Base-by-base conservation (phyloP, 371 early-diverging fungal genomes). In the Haplosporangium sp. region DNA sequence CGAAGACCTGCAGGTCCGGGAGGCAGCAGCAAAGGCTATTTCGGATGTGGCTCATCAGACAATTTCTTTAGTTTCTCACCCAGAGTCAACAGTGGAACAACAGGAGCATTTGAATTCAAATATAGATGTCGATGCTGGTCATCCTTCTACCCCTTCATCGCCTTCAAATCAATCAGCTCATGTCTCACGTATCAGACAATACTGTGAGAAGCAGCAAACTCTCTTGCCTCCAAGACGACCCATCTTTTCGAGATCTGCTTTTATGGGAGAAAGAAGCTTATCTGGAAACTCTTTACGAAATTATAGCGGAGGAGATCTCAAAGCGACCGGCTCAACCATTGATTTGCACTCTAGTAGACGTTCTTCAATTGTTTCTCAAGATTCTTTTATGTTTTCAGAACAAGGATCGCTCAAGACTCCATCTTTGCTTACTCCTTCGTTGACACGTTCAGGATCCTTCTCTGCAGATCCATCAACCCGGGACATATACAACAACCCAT, bases 151-250 rank as follows among this genome's bases (percentile, higher is more conserved):
- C 2, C 55, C 77, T 10, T 72, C 78, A 27, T 69, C 73, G 15
- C 73, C 78, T 0, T 60, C 77, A 13, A 61, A 61, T 27, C 60
- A 55, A 42, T 63, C 74, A 9, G 70, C 50, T 9, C 75, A 77
- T 56, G 58, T 73, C 17, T 72, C 73, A 3, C 65, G 74, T 40
- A 79, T 79, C 35, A 74, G 81, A 4, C 81, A 79, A 57, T 79
- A 79, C 57, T 79, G 81, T 44, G 81, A 79, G 48, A 79, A 71
- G 59, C 81, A 79, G n/a, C 81, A 79, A n/a, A 61, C 69, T 10
- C 74, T 79, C 20, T 58, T 79, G 62, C 81, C 81, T n/a, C 42
- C 81, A n/a, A 65, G 81, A 53, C 67, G 81, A 56, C 68, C 81
- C 8, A 74, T 79, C 53, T 79, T 79, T 56, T 79, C 81, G 2